Percentiles rank a stretch among this genome's conserved stretches.
These are phyloP conservation scores for Trichoderma sp. DNA, from an alignment of 2,329 filamentous ascomycete species.

Conservation along the genomic window DNA sequence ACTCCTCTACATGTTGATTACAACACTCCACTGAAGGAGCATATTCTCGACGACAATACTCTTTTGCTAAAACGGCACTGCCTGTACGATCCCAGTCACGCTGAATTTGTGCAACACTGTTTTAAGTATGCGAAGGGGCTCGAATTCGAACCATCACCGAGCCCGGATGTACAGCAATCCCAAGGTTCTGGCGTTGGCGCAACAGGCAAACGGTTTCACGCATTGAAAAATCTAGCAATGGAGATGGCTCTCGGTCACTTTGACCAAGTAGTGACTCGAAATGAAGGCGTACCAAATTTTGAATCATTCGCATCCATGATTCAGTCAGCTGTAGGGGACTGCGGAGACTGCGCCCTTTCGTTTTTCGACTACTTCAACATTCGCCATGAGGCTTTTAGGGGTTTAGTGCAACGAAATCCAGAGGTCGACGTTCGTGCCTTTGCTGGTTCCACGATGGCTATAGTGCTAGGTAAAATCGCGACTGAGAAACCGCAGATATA, in stretches of 20 bases:
- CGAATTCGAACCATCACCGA: constrained; percentile 29
- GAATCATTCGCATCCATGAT: constrained; percentile 50
- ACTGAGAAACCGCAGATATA: constrained; percentile 46
- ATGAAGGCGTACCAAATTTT: constrained; percentile 65
- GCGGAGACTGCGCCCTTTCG: constrained; percentile 52
- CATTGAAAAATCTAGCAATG: constrained; percentile 49
- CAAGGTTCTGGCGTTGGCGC: not conserved
- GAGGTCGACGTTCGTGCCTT: constrained; percentile 54
- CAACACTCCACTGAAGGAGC: constrained; percentile 46
- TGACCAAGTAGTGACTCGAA: constrained; percentile 70
- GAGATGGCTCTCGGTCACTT: constrained; percentile 61
- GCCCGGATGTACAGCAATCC: not conserved
- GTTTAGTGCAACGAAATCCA: constrained; percentile 61
- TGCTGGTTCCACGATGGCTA: constrained; percentile 49
- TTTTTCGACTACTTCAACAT: constrained; percentile 59
- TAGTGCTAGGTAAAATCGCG: constrained; percentile 52
- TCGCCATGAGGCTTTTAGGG: constrained; percentile 57
- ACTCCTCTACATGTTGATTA: constrained; percentile 44
- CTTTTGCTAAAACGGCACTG: constrained; percentile 72
- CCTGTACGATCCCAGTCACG: constrained; percentile 70
- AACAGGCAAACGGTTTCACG: constrained; percentile 21
- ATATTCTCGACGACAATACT: constrained; percentile 71
- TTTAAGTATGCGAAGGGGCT: constrained; percentile 55
- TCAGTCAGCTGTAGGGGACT: constrained; percentile 46
- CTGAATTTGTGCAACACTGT: constrained; percentile 61